Percentiles rank a stretch among this genome's conserved stretches.
Conservation (phyloP, 805 yeast genomes). For the Maudiozyma turicensis region DNA sequence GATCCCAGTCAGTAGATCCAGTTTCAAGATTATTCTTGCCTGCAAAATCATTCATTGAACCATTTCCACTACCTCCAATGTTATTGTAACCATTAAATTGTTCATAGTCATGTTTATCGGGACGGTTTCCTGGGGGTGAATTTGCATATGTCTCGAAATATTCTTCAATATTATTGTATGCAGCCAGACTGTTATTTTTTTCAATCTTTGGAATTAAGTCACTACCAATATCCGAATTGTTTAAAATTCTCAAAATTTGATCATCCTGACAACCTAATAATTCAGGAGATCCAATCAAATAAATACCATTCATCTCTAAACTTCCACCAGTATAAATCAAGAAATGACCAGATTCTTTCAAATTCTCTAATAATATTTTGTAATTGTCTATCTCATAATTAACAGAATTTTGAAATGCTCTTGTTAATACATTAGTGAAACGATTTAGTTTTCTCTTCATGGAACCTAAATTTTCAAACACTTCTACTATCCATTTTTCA, state of each 20-base stretch:
- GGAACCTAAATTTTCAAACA: slow-evolving; percentile 63
- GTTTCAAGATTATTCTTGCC: neutral
- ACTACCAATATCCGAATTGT: slow-evolving; percentile 43
- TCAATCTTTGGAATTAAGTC: slow-evolving; percentile 32
- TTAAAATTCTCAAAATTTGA: slow-evolving; percentile 37
- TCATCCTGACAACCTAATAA: slow-evolving; percentile 31
- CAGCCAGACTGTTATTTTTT: slow-evolving; percentile 20
- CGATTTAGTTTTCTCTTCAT: slow-evolving; percentile 75
- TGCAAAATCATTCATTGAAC: neutral
- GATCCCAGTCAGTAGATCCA: neutral
- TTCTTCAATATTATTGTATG: slow-evolving; percentile 19
- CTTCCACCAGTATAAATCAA: slow-evolving; percentile 60
- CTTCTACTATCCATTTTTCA: slow-evolving; percentile 56
- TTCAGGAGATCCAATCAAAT: slow-evolving; percentile 61
- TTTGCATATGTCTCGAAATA: slow-evolving; percentile 1
- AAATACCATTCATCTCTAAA: slow-evolving; percentile 65
- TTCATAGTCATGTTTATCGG: neutral
- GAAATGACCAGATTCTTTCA: slow-evolving; percentile 62
- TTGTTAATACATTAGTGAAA: slow-evolving; percentile 57
- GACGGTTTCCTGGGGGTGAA: neutral
- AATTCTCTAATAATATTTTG: slow-evolving; percentile 43
- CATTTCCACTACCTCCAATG: neutral
- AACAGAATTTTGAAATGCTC: slow-evolving; percentile 65
- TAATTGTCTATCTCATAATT: slow-evolving; percentile 47
- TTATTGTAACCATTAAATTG: neutral